Base-by-base conservation (phyloP, 2,329 filamentous ascomycete genomes). In the Mariannaea elegans region DNA sequence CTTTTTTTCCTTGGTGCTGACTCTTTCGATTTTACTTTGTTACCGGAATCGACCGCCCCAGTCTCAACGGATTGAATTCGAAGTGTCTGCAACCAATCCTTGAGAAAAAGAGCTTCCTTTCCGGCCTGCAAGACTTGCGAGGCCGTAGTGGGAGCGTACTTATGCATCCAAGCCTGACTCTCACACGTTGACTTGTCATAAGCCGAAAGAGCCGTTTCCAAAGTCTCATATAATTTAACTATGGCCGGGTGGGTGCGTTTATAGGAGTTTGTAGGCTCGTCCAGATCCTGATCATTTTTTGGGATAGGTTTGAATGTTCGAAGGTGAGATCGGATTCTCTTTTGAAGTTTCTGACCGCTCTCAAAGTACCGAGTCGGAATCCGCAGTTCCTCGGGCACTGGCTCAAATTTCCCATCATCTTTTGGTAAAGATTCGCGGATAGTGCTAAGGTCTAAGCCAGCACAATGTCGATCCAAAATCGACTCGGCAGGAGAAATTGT, bases 141-240 rank as follows among this genome's bases (percentile, higher is more conserved):
- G 2, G 92, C 88, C 32, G 77, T 80, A 23, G 75, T 77, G 0
- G 95, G 95, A 0, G 91, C 87, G 76, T 98, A 97, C 71, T 98
- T 97, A 38, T 94, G 89, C 2, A 82, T 75, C 95, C 95, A 99
- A 8, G 87, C 77, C 24, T 84, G 77, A 2, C 80, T 81, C 71
- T 98, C 94, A 67, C 91, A 97, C 48, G 83, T 84, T 8, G 89
- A 91, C 62, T 80, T 84, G 73, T 99, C 95, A 70, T 94, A 97
- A 1, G 94, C 88, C 4, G 91, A 94, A 12, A 94, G 80, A 0
- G 82, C 82, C 1, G 80, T 82, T 42, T 81, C 77, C 29, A 97
- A 81, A 0, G 82, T 81, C 3, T 80, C 73, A 67, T 88, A 91
- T 2, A 93, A 78, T 2, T 81, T 80, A 12, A 74, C 68, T 45